A percentile compares a stretch with the other conserved stretches of the same genome.
phyloP scores from a whole-genome alignment of 768 basidiomycete genomes.

The Gymnopilus dilepis region DNA sequence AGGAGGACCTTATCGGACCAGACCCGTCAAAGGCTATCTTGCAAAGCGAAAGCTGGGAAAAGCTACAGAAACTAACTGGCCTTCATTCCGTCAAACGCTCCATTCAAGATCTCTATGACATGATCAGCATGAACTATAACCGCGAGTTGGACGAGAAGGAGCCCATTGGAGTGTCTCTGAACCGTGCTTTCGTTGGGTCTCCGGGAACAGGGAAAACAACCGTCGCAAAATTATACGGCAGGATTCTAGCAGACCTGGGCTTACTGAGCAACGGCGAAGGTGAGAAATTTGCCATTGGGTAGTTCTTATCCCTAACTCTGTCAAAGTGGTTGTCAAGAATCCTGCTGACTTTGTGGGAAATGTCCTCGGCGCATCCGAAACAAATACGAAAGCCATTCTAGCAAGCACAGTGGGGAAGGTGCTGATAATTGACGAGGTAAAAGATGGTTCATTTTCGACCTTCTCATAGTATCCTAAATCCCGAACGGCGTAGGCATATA shows the following conservation, averaged over 20 bases:
- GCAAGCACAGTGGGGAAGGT: constrained; percentile 66
- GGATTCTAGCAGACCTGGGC: constrained; percentile 62
- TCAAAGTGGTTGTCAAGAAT: constrained; percentile 67
- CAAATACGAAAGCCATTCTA: constrained; percentile 67
- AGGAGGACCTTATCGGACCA: constrained; percentile 69
- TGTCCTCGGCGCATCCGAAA: constrained; percentile 63
- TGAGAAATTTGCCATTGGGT: constrained; percentile 28
- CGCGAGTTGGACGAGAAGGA: constrained; percentile 63
- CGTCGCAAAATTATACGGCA: constrained; percentile 70
- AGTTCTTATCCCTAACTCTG: background rate
- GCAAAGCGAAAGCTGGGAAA: constrained; percentile 53
- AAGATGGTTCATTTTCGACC: constrained; percentile 1
- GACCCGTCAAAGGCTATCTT: constrained; percentile 56
- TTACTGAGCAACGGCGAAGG: constrained; percentile 80
- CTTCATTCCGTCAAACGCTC: constrained; percentile 62
- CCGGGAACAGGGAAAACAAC: constrained; percentile 79
- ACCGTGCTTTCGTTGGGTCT: constrained; percentile 68
- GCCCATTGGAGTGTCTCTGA: constrained; percentile 59
- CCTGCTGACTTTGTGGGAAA: constrained; percentile 72
- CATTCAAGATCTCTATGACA: constrained; percentile 49
- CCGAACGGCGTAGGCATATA: constrained; percentile 59
- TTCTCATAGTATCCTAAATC: background rate
- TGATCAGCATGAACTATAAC: constrained; percentile 58
- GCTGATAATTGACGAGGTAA: constrained; percentile 71
- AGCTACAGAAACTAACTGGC: constrained; percentile 58